Percentiles rank a stretch among this genome's conserved stretches.
Evolutionary conservation across 2,329 filamentous ascomycete genomes (phyloP).

Genomic region (Trichoderma citrinoviride): DNA sequence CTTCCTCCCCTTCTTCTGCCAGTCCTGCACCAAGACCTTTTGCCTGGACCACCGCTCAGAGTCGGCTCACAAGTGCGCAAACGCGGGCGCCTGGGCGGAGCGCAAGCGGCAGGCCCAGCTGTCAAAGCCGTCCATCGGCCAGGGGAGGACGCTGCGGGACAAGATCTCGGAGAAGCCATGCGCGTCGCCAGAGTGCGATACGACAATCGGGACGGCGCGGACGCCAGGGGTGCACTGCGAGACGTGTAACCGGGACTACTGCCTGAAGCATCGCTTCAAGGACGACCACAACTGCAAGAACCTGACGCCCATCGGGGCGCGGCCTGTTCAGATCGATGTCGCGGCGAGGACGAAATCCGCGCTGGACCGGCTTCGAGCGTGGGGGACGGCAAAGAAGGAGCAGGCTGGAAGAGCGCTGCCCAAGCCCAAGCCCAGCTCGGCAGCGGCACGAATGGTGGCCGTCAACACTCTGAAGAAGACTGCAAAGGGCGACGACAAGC

Average conservation of each 20-base stretch:
- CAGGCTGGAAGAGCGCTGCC: slow-evolving; percentile 58
- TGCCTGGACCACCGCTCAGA: slow-evolving; percentile 94
- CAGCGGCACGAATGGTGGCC: slow-evolving; percentile 64
- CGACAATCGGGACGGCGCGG: slow-evolving; percentile 65
- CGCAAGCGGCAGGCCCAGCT: slow-evolving; percentile 55
- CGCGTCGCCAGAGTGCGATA: slow-evolving; percentile 64
- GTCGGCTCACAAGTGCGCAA: slow-evolving; percentile 67
- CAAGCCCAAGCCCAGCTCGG: slow-evolving; percentile 60
- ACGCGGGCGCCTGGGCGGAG: slow-evolving; percentile 61
- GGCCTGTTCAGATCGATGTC: slow-evolving; percentile 44
- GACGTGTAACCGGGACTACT: slow-evolving; percentile 71
- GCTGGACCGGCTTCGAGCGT: slow-evolving; percentile 72
- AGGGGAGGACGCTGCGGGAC: slow-evolving; percentile 54
- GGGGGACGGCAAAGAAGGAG: slow-evolving; percentile 73
- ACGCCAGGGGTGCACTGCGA: slow-evolving; percentile 69
- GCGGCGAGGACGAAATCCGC: slow-evolving; percentile 69
- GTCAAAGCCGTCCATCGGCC: slow-evolving; percentile 52
- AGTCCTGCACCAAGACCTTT: slow-evolving; percentile 79
- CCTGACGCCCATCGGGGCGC: slow-evolving; percentile 58
- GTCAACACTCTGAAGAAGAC: slow-evolving; percentile 78
- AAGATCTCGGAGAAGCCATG: slow-evolving; percentile 64
- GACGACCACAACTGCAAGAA: slow-evolving; percentile 86
- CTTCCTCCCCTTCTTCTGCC: slow-evolving; percentile 92
- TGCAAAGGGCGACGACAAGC: slow-evolving; percentile 84
- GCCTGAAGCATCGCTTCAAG: slow-evolving; percentile 70